Base-by-base conservation (phyloP, 2,329 filamentous ascomycete genomes). In the Emericellopsis cladophorae region DNA sequence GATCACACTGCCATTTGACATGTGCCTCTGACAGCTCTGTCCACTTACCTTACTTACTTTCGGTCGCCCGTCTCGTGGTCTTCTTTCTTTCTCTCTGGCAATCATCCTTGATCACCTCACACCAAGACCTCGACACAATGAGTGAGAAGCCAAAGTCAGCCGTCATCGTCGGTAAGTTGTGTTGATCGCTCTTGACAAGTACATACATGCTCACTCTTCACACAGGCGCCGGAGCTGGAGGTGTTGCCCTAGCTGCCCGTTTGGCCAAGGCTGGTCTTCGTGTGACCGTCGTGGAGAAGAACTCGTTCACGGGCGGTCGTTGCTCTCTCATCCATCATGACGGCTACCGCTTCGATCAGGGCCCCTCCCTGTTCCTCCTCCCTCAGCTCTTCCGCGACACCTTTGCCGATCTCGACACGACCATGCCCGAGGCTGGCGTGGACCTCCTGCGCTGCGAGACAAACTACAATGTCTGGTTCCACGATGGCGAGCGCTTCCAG, bases 211-310 rank as follows among this genome's bases (percentile, higher is more conserved):
- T 23, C 5, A 16, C 22, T 32, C 24, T 22, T 42, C 12, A 21
- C 36, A 42, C 56, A 70, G 81, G 81, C 46, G 81, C 82, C 24
- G 83, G 83, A 44, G 76, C 76, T 36, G 83, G 82, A 39, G 82
- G 82, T 44, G 74, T 84, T 34, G 73, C 79, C n/a, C 77, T 76
- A 2, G 79, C 83, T 42, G 81, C 82, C 2, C 75, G 82, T 36
- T 72, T 87, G 10, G 79, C 80, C 39, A 80, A 79, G 53, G 72
- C 80, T 2, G 83, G 82, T 32, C 78, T 81, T 55, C 56, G 68
- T 29, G 82, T 87, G n/a, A 86, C 80, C 0, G 78, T 87, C 2
- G 61, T 87, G n/a, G 83, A 88, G 58, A 86, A 86, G 65, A 86
- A 87, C 52, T 62, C 64, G 42, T 84, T 83, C 54, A 79, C 76